phyloP scores from a whole-genome alignment of 305 asterid genomes.

The Stenogyne calaminthoides region DNA sequence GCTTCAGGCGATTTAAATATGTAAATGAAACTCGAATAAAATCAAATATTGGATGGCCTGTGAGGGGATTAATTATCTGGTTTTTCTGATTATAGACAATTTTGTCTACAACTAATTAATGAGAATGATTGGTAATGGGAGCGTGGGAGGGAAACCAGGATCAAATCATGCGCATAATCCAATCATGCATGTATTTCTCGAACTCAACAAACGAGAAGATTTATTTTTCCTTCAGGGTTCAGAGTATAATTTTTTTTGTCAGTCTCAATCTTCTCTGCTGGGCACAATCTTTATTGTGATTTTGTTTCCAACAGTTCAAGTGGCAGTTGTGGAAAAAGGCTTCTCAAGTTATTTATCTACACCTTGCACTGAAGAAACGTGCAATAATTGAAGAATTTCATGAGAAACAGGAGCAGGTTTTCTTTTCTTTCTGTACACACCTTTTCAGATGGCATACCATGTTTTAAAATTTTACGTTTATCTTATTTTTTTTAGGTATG shows the following conservation, averaged over 20 bases:
- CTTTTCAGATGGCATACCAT: conserved; percentile 26
- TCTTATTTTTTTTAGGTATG: background rate
- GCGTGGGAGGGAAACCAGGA: background rate
- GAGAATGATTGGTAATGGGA: background rate
- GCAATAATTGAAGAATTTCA: conserved; percentile 84
- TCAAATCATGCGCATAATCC: background rate
- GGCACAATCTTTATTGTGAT: background rate
- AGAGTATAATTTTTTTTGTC: background rate
- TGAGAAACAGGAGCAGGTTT: conserved; percentile 96
- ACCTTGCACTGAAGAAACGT: conserved; percentile 82
- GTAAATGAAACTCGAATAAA: background rate
- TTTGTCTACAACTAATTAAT: background rate
- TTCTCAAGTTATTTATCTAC: conserved; percentile 87
- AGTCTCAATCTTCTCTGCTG: background rate
- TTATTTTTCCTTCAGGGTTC: background rate
- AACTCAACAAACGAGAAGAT: background rate
- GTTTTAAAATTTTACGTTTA: conserved; percentile 15
- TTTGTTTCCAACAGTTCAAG: conserved; percentile 59
- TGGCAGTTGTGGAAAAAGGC: conserved; percentile 89
- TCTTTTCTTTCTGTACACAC: conserved; percentile 34
- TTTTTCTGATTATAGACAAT: background rate
- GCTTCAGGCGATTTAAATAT: background rate
- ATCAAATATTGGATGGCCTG: background rate
- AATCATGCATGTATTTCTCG: too few relatives aligned
- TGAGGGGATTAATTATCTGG: background rate